Evolutionary conservation across 2,329 filamentous ascomycete genomes (phyloP), one percentile per base, ranked within the genome.

Genomic region (Ceratocystis colombiana): DNA sequence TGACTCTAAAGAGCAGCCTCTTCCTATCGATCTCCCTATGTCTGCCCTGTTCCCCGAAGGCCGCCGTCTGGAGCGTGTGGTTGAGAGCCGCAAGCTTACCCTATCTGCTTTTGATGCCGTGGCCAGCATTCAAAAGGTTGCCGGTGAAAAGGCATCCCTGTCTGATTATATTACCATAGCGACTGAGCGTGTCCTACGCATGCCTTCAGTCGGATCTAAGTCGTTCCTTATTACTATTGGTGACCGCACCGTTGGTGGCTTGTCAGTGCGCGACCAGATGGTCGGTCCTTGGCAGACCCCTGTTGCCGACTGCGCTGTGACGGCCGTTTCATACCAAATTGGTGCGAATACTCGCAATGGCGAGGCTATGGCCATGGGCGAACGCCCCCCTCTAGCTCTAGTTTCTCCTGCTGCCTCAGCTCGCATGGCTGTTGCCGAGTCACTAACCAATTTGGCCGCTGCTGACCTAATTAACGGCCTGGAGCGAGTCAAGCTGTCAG

Each of bases 281-380:
- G 93, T 96, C 65, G 94, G 94, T 1, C 90, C 89, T 63, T 97
- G 93, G 93, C 94, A 97, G 75, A 89, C 87, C 12, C 94, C 94
- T 2, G 91, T 97, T 15, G 87, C 94, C 3, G 92, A 99, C 75
- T 92, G 96, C 61, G 93, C 91, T 2, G 93, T 97, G 28, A 97
- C 93, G 25, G 86, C 89, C 0, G 93, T 90, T 0, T 88, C 90
- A 1, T 85, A 96, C 71, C 83, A 85, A 61, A 72, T 83, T 6
- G 80, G 80, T 17, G 78, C 81, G 17, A 89, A 87, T 68, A 82
- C 88, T 61, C 87, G 82, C 72, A 89, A 87, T 33, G 94, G 94
- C 70, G 94, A 97, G 75, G 92, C 92, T n/a, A 96, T 97, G 90
- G 88, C 91, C 1, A 95, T 96, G 88, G 94, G 94, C 44, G 93